Percentiles rank a stretch among this genome's conserved stretches.
Conservation (phyloP, 768 basidiomycete species). For the Pleurotus ostreatus region DNA sequence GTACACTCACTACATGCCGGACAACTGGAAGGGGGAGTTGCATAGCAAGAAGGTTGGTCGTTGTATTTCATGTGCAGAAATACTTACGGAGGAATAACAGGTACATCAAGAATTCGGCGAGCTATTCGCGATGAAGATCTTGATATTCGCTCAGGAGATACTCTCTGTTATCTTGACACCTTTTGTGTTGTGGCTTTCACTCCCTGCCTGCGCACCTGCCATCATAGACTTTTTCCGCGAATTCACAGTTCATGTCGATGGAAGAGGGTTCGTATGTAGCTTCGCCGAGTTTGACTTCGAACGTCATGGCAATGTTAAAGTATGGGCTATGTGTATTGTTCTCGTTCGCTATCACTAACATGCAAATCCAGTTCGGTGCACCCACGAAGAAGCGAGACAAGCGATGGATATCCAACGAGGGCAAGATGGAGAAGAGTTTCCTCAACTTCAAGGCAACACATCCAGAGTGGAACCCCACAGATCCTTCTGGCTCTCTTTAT, state of each 20-base stretch:
- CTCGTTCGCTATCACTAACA: not conserved
- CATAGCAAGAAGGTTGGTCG: slow-evolving; percentile 77
- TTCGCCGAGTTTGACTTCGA: slow-evolving; percentile 99
- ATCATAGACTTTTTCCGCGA: slow-evolving; percentile 98
- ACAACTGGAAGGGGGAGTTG: slow-evolving; percentile 83
- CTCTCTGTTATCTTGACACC: slow-evolving; percentile 91
- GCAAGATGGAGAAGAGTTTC: slow-evolving; percentile 99
- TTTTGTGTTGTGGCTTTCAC: slow-evolving; percentile 88
- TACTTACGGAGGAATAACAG: slow-evolving; percentile 28
- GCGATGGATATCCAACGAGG: slow-evolving; percentile 81
- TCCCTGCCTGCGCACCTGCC: slow-evolving; percentile 84
- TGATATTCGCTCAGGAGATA: slow-evolving; percentile 84
- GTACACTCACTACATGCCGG: slow-evolving; percentile 95
- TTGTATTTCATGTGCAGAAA: not conserved
- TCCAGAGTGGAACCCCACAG: slow-evolving; percentile 92
- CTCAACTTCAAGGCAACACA: slow-evolving; percentile 94
- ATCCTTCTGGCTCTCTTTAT: slow-evolving; percentile 88
- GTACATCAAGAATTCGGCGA: slow-evolving; percentile 90
- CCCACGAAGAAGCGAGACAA: slow-evolving; percentile 65
- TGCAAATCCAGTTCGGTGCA: slow-evolving; percentile 68
- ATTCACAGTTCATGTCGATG: slow-evolving; percentile 95
- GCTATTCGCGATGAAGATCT: slow-evolving; percentile 90
- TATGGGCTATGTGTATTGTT: slow-evolving; percentile 23
- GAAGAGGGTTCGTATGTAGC: slow-evolving; percentile 93
- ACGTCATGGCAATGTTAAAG: slow-evolving; percentile 89